Evolutionary conservation across 2,329 filamentous ascomycete genomes (phyloP).

Genomic region (Colletotrichum sp.): DNA sequence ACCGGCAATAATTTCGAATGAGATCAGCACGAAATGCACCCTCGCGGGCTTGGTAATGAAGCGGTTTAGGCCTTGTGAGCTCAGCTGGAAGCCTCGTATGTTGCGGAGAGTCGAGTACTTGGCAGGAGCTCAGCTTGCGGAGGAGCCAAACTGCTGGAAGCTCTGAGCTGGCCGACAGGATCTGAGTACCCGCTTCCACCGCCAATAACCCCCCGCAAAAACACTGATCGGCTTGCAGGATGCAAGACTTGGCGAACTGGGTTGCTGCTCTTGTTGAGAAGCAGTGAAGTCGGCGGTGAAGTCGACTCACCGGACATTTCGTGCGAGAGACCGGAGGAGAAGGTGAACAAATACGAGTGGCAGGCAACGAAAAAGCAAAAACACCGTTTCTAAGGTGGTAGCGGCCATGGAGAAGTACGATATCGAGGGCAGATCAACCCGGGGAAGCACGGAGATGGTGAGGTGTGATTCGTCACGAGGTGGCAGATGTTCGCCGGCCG

Average conservation of each 20-base stretch:
- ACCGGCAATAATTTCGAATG: background rate
- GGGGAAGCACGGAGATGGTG: background rate
- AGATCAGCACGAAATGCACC: background rate
- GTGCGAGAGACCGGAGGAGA: background rate
- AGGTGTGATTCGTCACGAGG: background rate
- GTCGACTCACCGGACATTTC: background rate
- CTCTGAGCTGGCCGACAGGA: background rate
- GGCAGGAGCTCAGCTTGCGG: background rate
- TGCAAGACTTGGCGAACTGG: background rate
- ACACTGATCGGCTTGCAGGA: background rate
- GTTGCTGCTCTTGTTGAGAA: background rate
- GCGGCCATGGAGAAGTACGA: background rate
- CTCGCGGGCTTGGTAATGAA: background rate
- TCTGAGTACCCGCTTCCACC: background rate
- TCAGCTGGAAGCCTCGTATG: background rate
- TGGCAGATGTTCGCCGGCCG: background rate
- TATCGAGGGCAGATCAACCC: background rate
- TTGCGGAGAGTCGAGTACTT: background rate
- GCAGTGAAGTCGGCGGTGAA: conserved; percentile 3
- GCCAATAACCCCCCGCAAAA: background rate
- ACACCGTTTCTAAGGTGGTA: background rate
- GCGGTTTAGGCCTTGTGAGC: background rate
- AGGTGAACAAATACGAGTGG: background rate
- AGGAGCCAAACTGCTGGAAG: background rate
- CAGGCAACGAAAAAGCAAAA: background rate